These are phyloP conservation scores for Puccinia horiana DNA, from an alignment of 1,284 basidiomycete species.

Conservation along the genomic window DNA sequence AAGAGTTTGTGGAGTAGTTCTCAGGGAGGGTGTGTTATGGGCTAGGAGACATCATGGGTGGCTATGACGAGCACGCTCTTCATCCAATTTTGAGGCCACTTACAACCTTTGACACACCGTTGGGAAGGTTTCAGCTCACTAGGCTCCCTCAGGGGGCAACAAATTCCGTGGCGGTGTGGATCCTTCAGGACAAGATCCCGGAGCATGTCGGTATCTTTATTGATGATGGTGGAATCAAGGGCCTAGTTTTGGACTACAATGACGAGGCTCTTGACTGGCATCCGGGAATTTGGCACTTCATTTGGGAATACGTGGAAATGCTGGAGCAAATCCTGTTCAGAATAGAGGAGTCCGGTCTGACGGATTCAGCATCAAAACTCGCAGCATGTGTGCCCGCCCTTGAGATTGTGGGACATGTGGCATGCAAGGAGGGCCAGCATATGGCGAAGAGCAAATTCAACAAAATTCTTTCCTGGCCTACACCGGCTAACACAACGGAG, in stretches of 20 bases:
- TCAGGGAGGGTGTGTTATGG: no score
- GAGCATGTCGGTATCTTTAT: background rate
- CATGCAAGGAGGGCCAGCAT: background rate
- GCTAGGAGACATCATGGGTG: no score
- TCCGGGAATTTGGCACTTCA: background rate
- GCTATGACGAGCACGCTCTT: background rate
- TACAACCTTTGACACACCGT: conserved; percentile 17
- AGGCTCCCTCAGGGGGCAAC: no score
- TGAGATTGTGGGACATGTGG: background rate
- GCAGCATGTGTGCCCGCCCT: conserved; percentile 15
- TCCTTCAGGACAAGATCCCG: background rate
- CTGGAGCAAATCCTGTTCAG: conserved; percentile 12
- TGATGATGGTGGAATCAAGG: conserved; percentile 37
- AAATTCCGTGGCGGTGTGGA: background rate
- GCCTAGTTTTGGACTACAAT: background rate
- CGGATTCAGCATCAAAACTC: background rate
- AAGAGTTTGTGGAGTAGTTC: no score
- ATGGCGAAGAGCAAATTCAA: conserved; percentile 3
- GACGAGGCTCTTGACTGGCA: background rate
- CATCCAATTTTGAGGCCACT: background rate
- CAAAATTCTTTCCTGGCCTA: background rate
- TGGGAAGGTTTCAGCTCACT: conserved; percentile 18
- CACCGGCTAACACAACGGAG: background rate
- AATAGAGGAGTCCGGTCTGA: no score
- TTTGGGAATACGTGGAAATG: conserved; percentile 11